Conservation (phyloP, 2,329 filamentous ascomycete genomes). For the Lasiodiplodia citricola region DNA sequence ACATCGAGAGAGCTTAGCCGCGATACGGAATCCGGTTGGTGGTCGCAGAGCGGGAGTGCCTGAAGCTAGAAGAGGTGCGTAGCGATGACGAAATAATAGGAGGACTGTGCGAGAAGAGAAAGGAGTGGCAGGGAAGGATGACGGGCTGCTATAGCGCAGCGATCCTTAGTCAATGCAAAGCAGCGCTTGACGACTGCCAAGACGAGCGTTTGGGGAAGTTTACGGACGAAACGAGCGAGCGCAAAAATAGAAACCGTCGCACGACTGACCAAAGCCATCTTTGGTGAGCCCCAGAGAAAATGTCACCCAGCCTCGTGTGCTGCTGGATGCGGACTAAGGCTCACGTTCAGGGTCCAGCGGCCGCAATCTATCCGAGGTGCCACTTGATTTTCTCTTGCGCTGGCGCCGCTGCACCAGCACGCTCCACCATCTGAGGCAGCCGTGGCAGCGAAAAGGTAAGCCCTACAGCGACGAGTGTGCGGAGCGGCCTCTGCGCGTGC, state of each 20-base stretch:
- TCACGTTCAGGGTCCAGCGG: slow-evolving; percentile 13
- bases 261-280: slow-evolving; percentile 15
- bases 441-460: slow-evolving; percentile 2
- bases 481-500: slow-evolving; percentile 18
- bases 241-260: slow-evolving; percentile 21
- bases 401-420: background rate
- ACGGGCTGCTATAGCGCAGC: slow-evolving; percentile 12
- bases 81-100: slow-evolving; percentile 11
- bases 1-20: slow-evolving; percentile 21
- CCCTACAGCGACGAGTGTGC: slow-evolving; percentile 13
- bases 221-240: background rate
- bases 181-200: slow-evolving; percentile 13
- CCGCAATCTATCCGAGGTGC: slow-evolving; percentile 13
- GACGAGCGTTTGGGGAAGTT: background rate
- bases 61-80: slow-evolving; percentile 13
- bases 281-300: slow-evolving; percentile 6
- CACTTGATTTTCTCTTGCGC: slow-evolving; percentile 8
- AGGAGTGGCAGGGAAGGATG: background rate
- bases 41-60: slow-evolving; percentile 19
- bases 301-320: slow-evolving; percentile 1
- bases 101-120: background rate
- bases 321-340: slow-evolving; percentile 3
- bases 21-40: slow-evolving; percentile 10
- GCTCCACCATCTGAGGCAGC: background rate
- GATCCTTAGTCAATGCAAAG: slow-evolving; percentile 1